Evolutionary conservation across 345 rosid genomes (phyloP).

Genomic region (Lumnitzera racemosa): DNA sequence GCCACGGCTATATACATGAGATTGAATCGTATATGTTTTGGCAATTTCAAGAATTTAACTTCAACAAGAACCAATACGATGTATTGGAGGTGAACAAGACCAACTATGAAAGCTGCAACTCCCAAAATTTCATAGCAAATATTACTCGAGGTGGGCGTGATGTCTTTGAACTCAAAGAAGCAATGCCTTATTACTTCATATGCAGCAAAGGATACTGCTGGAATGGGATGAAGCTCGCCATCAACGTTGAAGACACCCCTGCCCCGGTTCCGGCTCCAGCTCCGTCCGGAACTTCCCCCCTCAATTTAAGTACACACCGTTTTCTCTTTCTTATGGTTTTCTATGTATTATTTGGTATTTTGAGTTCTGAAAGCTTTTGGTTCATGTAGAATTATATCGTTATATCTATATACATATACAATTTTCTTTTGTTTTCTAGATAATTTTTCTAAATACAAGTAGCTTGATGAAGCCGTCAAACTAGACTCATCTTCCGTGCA

Average conservation of each 20-base stretch:
- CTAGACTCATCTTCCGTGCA: too few species aligned
- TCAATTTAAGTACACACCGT: too few species aligned
- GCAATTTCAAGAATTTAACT: constrained; percentile 19
- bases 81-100: constrained; percentile 67
- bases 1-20: too few species aligned
- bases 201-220: constrained; percentile 53
- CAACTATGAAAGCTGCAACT: constrained; percentile 37
- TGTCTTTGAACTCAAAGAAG: constrained; percentile 36
- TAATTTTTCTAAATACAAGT: too few species aligned
- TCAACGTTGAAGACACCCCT: constrained; percentile 16
- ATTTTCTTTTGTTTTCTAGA: too few species aligned
- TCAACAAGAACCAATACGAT: constrained; percentile 38
- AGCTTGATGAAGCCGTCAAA: too few species aligned
- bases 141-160: constrained; percentile 53
- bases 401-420: too few species aligned
- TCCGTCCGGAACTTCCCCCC: too few species aligned
- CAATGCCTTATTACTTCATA: constrained; percentile 44
- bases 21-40: background rate
- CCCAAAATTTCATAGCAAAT: constrained; percentile 34
- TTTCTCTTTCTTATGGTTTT: too few species aligned
- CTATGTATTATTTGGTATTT: too few species aligned
- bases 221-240: constrained; percentile 47
- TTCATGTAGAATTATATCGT: too few species aligned
- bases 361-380: too few species aligned
- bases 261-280: constrained; percentile 5